Base-by-base conservation (phyloP, 768 basidiomycete species). In the Tremella mesenterica region DNA sequence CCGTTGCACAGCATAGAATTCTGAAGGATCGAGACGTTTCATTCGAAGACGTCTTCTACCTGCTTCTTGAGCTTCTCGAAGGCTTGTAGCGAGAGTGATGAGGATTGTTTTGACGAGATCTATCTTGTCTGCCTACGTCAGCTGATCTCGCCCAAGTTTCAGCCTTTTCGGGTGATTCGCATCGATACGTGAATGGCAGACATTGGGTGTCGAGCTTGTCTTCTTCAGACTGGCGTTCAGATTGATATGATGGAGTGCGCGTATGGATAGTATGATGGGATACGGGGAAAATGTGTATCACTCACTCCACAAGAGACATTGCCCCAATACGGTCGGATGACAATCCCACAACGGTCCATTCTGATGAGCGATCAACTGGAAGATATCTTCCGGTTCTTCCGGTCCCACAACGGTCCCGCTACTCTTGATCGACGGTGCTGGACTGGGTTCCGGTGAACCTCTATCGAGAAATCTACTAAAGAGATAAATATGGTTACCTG, bases 271-370 rank as follows among this genome's bases (percentile, higher is more conserved):
- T n/a, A n/a, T n/a, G n/a, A n/a, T n/a, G n/a, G n/a, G n/a, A n/a
- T n/a, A n/a, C n/a, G 36, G 33, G 23, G n/a, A 7, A 25, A 31
- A 41, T 44, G 30, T 27, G 20, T 12, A 18, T 44, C 44, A 69
- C 81, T 52, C 61, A 92, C 92, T 85, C 91, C 90, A 93, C 7
- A 95, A 75, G 50, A 96, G 76, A 67, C 89, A 93, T 66, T 96
- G 92, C 12, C 91, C 74, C 16, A 97, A 70, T 79, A 93, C 85
- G 65, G 92, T 88, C 3, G 93, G 92, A 74, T 96, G 89, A 70
- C 88, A 91, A 71, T 95, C 88, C 16, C 83, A 81, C 30, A 96
- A 74, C 3, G 93, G 91, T 0, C 88, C 89, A 68, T 92, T 91
- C 45, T 81, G 79, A 52, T 83, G 75, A 4, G 86, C 87, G 30